phyloP scores from a whole-genome alignment of 2,329 filamentous ascomycete genomes.

The Emmonsia crescens region DNA sequence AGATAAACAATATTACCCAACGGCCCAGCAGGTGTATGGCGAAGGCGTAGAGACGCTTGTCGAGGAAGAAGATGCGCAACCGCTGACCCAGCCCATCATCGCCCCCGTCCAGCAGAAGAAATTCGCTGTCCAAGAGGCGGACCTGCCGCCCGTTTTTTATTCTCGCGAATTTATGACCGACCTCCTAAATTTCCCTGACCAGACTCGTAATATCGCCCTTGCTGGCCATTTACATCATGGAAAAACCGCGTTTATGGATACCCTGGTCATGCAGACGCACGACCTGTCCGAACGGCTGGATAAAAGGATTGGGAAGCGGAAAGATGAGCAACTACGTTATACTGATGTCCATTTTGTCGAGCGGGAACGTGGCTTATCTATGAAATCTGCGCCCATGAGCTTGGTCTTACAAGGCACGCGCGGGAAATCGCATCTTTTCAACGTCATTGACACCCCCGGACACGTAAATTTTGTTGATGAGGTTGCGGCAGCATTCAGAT shows the following conservation, averaged over 20 bases:
- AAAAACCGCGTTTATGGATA: constrained; percentile 97
- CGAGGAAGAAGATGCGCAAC: constrained; percentile 93
- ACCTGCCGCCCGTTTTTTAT: constrained; percentile 80
- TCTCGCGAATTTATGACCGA: constrained; percentile 89
- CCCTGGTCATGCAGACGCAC: constrained; percentile 92
- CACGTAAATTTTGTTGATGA: constrained; percentile 99
- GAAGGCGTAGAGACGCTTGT: constrained; percentile 90
- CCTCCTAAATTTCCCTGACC: constrained; percentile 89
- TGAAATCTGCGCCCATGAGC: constrained; percentile 92
- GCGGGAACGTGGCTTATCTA: constrained; percentile 76
- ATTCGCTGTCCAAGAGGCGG: constrained; percentile 84
- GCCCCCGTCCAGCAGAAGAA: constrained; percentile 90
- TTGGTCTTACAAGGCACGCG: constrained; percentile 77
- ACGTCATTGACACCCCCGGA: constrained; percentile 89
- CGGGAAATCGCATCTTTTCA: constrained; percentile 90
- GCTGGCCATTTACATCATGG: constrained; percentile 93
- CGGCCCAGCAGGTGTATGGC: constrained; percentile 92
- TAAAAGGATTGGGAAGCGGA: constrained; percentile 66
- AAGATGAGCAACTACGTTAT: constrained; percentile 85
- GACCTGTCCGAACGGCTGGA: constrained; percentile 70
- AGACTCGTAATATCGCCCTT: constrained; percentile 84
- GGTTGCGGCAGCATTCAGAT: constrained; percentile 72
- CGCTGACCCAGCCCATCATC: constrained; percentile 83
- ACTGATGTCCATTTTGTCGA: constrained; percentile 88
- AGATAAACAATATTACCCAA: constrained; percentile 98